These are phyloP conservation scores for Candida glucosophila DNA, from an alignment of 1,139 yeast species.

Conservation along the genomic window DNA sequence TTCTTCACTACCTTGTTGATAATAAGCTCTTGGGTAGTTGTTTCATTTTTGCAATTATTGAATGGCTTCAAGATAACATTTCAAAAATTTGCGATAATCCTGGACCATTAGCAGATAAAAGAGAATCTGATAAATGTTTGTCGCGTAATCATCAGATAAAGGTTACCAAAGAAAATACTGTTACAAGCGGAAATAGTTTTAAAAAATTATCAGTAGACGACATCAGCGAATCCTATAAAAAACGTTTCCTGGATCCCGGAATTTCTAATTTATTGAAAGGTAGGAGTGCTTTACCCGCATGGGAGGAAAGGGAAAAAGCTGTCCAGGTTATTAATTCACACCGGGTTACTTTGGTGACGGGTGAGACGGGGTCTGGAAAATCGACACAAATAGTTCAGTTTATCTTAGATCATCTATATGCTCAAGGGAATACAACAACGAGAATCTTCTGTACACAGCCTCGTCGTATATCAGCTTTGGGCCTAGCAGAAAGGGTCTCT, in stretches of 20 bases:
- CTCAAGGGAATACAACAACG: slow-evolving; percentile 37
- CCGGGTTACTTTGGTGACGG: slow-evolving; percentile 73
- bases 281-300: slow-evolving; percentile 70
- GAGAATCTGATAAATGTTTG: slow-evolving; percentile 1
- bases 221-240: too few relatives aligned
- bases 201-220: too few relatives aligned
- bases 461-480: slow-evolving; percentile 89
- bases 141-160: neutral
- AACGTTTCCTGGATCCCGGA: slow-evolving; percentile 8
- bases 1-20: slow-evolving; percentile 30
- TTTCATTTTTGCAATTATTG: slow-evolving; percentile 55
- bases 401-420: slow-evolving; percentile 55
- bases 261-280: slow-evolving; percentile 15
- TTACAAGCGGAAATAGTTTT: neutral
- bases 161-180: neutral
- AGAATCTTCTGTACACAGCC: slow-evolving; percentile 90
- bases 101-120: slow-evolving; percentile 46
- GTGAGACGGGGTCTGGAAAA: slow-evolving; percentile 96
- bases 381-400: slow-evolving; percentile 92
- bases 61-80: slow-evolving; percentile 67
- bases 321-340: slow-evolving; percentile 47
- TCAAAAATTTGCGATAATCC: slow-evolving; percentile 57
- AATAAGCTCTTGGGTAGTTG: slow-evolving; percentile 56
- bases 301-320: slow-evolving; percentile 55
- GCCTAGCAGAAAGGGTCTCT: slow-evolving; percentile 86